Evolutionary conservation across 1,284 basidiomycete genomes (phyloP).

Genomic region (Puccinia sorghi): DNA sequence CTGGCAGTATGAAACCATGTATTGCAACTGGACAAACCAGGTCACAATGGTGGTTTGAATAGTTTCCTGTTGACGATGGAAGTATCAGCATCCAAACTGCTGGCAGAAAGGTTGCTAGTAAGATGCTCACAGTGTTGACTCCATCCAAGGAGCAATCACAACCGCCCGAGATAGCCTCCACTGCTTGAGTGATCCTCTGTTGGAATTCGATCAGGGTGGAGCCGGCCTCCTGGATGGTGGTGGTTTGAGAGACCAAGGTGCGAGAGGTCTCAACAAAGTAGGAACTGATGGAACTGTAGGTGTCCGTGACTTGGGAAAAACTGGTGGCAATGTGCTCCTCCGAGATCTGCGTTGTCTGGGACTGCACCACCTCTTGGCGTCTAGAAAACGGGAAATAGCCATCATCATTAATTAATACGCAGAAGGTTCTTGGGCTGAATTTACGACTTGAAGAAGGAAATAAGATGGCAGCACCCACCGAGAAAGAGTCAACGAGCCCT

Average conservation of each 20-base stretch:
- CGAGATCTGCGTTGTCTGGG: neutral
- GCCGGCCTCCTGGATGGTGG: neutral
- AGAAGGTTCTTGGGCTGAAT: too few relatives aligned
- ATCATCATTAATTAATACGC: too few relatives aligned
- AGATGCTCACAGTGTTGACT: neutral
- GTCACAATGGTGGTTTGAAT: neutral
- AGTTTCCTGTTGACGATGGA: neutral
- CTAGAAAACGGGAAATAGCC: neutral
- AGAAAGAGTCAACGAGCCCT: too few relatives aligned
- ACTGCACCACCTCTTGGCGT: neutral
- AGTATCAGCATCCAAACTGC: too few relatives aligned
- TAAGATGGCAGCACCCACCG: too few relatives aligned
- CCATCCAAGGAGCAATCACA: neutral
- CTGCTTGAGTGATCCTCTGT: neutral
- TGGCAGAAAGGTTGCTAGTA: neutral
- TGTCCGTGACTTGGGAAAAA: neutral
- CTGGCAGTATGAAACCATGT: neutral
- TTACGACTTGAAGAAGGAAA: too few relatives aligned
- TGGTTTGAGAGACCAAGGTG: neutral
- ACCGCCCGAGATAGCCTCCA: neutral
- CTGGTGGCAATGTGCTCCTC: constrained; percentile 3
- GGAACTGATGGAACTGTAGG: neutral
- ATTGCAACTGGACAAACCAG: neutral
- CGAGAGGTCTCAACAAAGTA: too few relatives aligned
- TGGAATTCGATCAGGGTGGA: neutral